phyloP scores from a whole-genome alignment of 2,329 filamentous ascomycete species.

The Graphiopsis chlorocephala region DNA sequence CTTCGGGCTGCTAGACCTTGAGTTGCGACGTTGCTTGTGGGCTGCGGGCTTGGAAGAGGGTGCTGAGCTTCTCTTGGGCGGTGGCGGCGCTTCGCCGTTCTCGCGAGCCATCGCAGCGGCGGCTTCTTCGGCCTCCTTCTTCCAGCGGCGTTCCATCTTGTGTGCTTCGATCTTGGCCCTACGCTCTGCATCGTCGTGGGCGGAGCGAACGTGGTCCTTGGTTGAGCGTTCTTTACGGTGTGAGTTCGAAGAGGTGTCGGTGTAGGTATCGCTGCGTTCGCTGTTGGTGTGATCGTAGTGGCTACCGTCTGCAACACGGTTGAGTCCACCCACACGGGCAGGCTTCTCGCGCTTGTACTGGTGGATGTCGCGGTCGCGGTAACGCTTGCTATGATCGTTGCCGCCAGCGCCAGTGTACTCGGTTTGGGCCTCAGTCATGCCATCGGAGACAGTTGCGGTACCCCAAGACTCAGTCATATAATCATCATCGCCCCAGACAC shows the following conservation, averaged over 20 bases:
- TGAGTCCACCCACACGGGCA: slow-evolving; percentile 84
- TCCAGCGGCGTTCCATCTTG: slow-evolving; percentile 39
- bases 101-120: slow-evolving; percentile 36
- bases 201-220: slow-evolving; percentile 21
- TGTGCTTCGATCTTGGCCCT: slow-evolving; percentile 38
- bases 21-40: slow-evolving; percentile 27
- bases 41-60: slow-evolving; percentile 30
- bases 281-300: slow-evolving; percentile 76
- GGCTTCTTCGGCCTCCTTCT: slow-evolving; percentile 40
- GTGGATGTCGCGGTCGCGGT: slow-evolving; percentile 64
- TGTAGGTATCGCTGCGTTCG: slow-evolving; percentile 48
- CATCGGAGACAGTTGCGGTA: slow-evolving; percentile 29
- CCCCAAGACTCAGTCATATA: slow-evolving; percentile 37
- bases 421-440: slow-evolving; percentile 33
- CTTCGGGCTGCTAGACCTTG: slow-evolving; percentile 31
- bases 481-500: slow-evolving; percentile 45
- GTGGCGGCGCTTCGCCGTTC: slow-evolving; percentile 26
- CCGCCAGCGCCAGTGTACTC: slow-evolving; percentile 23
- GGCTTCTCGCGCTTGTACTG: slow-evolving; percentile 83
- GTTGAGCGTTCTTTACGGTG: slow-evolving; percentile 14
- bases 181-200: slow-evolving; percentile 35
- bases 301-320: slow-evolving; percentile 74
- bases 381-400: slow-evolving; percentile 45
- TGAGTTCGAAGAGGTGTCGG: slow-evolving; percentile 47
- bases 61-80: slow-evolving; percentile 26